Base-by-base conservation (phyloP, 129 eudicot genomes). In the Helichrysum umbraculigerum region DNA sequence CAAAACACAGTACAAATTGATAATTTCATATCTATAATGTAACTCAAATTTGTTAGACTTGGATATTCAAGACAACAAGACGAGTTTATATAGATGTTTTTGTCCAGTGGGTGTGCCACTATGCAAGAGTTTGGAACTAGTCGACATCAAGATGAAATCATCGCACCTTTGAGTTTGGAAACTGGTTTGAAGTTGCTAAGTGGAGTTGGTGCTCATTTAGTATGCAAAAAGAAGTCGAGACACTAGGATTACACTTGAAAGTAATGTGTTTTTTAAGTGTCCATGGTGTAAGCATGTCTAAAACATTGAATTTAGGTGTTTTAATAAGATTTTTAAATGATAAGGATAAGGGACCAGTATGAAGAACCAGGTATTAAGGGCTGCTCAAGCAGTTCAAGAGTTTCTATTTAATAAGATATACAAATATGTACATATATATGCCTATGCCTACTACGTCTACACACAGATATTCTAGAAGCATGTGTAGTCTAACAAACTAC, bases 21-120 rank as follows among this genome's bases (percentile, higher is more conserved):
- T 65, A 66, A 63, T 17, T 80, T 71, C 90, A 89, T 87, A 9
- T 79, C 39, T 70, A 9, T 17, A 63, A 74, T 78, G 72, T 21
- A 22, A 42, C 56, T 35, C 28, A 51, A 33, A 57, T 56, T 70
- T n/a, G 50, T 58, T 73, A 29, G 7, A 58, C 11, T 37, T 68
- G n/a, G 75, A 63, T 66, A 30, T 58, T 30, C 16, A 66, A 42
- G 44, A 41, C 17, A 47, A 75, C 54, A 51, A 32, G 52, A 67
- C 44, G 81, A 22, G 80, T 29, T 75, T 74, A 75, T 28, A 80
- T 74, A 80, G 84, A 74, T 30, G 74, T 58, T 74, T 42, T 47
- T 41, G 62, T 80, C 61, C 65, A 74, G 84, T 80, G 79, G 84
- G 58, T 80, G 76, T 74, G 70, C 79, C 84, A 80, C 84, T 74